A percentile compares a stretch with the other conserved stretches of the same genome.
Conservation (phyloP, 2,329 filamentous ascomycete species). For the Fusarium fracticaudum region DNA sequence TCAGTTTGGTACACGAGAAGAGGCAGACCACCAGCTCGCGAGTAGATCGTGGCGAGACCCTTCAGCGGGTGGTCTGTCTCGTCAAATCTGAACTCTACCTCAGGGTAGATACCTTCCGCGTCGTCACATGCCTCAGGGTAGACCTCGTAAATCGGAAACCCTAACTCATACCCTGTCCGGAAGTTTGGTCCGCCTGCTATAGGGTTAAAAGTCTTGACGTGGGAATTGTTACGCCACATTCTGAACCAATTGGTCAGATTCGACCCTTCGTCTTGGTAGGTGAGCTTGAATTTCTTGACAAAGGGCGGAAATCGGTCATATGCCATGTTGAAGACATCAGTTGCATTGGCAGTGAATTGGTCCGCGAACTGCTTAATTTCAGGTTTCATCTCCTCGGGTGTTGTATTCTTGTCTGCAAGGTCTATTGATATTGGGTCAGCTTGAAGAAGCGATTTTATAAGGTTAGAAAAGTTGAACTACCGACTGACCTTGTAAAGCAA, state of each 20-base stretch:
- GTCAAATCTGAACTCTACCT: not conserved
- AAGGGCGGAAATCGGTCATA: not conserved
- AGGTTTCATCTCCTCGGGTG: not conserved
- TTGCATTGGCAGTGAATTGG: rapidly evolving
- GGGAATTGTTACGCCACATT: not conserved
- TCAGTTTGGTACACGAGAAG: rapidly evolving
- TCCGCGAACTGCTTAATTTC: rapidly evolving
- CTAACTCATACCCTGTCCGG: too few relatives aligned
- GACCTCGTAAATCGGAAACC: not conserved
- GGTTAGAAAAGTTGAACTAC: not conserved
- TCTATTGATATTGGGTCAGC: not conserved
- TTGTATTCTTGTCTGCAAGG: not conserved
- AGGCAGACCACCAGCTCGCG: not conserved
- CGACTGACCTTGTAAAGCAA: not conserved
- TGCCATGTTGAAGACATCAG: rapidly evolving
- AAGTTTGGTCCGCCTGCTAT: not conserved
- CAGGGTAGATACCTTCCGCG: not conserved
- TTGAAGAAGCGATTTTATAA: rapidly evolving
- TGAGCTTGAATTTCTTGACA: not conserved
- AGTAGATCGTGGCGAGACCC: not conserved
- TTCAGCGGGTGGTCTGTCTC: not conserved
- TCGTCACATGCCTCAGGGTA: not conserved
- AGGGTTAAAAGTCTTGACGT: not conserved
- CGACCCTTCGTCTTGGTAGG: not conserved
- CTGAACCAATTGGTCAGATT: not conserved